Evolutionary conservation across 73 alveolate genomes (phyloP), one percentile per base, ranked within the genome.

Genomic region (Uronychia setigera): DNA sequence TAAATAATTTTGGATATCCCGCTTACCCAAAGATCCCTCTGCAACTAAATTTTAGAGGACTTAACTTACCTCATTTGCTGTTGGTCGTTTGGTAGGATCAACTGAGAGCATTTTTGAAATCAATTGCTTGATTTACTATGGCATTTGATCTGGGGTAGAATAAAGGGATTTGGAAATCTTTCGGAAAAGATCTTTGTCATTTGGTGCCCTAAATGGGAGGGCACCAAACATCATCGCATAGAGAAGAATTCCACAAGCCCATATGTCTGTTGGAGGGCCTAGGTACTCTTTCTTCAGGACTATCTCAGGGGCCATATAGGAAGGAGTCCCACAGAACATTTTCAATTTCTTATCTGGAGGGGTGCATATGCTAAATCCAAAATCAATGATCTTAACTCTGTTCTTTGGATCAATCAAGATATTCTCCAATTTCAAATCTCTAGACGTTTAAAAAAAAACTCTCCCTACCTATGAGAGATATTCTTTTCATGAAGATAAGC

Each of bases 241-340:
- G 79, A 97, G 91, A 30, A 97, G 85, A n/a, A 97, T 95, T 0
- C 99, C 99, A 32, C 96, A 89, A 75, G 99, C 94, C 99, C 99
- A 97, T 5, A 97, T 88, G 81, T 97, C 99, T 59, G 97, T 92
- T 28, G 96, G 91, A 32, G 91, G 83, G 13, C 98, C 97, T 74
- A 83, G 78, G 91, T 97, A 92, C 83, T 97, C 97, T 81, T 92
- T 92, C 89, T 93, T 97, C 80, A 84, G 78, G 1, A 94, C 94
- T 58, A 97, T 95, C 90, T 97, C 99, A 11, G 99, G 99, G 26
- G 99, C 93, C 99, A 97, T 97, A 87, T 97, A 97, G 28, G 96
- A 85, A 0, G 99, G 99, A 14, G 99, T 97, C 34, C 99, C 99
- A 91, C 99, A 97, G 88, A 95, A 96, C 31, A 96, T 88, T 81